Evolutionary conservation across 2,329 filamentous ascomycete genomes (phyloP).

Genomic region (Penicillium corylophilum): DNA sequence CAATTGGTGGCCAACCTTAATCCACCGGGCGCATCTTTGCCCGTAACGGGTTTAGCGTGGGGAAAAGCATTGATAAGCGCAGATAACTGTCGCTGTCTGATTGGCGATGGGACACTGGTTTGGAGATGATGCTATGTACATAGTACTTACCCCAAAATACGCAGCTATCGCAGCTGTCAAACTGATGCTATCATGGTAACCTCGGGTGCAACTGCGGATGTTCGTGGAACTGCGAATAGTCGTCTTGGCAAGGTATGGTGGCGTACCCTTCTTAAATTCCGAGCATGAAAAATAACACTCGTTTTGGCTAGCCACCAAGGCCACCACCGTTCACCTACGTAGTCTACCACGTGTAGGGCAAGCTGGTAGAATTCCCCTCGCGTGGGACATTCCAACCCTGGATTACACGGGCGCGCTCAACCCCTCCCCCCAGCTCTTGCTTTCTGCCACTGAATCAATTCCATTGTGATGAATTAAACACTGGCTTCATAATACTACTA

Average conservation of each 20-base stretch:
- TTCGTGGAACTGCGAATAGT: background rate
- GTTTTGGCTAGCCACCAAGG: background rate
- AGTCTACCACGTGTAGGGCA: background rate
- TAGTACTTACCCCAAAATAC: too few relatives aligned
- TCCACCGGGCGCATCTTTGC: slow-evolving; percentile 18
- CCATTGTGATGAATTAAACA: too few relatives aligned
- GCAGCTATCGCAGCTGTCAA: too few relatives aligned
- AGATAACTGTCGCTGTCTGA: slow-evolving; percentile 1
- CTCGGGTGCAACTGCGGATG: background rate
- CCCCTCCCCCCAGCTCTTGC: background rate
- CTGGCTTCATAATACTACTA: background rate
- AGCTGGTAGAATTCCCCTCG: background rate
- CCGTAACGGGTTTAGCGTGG: slow-evolving; percentile 14
- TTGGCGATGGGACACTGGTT: background rate
- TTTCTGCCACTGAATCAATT: background rate
- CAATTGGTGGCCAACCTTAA: slow-evolving; percentile 10
- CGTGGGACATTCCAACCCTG: background rate
- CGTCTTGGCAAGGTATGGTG: too few relatives aligned
- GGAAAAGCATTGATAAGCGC: background rate
- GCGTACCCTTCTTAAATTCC: background rate
- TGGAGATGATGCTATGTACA: too few relatives aligned
- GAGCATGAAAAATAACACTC: background rate
- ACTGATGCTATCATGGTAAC: background rate
- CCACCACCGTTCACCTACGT: too few relatives aligned
- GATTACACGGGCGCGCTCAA: background rate